Base-by-base conservation (phyloP, 2,329 filamentous ascomycete genomes). In the Cladosporium sp. region DNA sequence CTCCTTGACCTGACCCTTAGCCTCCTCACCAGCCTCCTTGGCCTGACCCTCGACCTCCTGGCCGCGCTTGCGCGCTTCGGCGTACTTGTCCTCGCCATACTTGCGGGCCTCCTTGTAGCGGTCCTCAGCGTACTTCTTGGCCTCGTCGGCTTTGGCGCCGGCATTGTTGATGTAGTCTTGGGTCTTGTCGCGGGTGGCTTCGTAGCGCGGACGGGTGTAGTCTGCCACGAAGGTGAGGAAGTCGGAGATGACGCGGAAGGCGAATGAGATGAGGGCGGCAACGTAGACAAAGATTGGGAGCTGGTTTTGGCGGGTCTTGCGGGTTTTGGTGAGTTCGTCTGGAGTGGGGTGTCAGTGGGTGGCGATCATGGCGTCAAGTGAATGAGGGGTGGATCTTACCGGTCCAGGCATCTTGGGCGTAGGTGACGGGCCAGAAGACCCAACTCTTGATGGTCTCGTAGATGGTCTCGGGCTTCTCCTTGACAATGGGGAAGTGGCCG, bases 401-500 rank as follows among this genome's bases (percentile, higher is more conserved):
- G 35, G 66, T 59, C 64, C 67, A 74, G 19, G 70, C 71, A 45
- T 61, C 61, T 45, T 65, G 58, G 44, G 70, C 44, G 63, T 74
- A 74, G 48, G 64, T 60, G 60, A 67, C 65, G 8, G 71, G 71
- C 61, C 85, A 87, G 60, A 86, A 86, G 58, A 83, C 83, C 63
- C 84, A 85, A 60, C 85, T 81, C 68, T 81, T 83, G 63, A 85
- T 80, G 0, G 79, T 81, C 61, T 86, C 80, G 35, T 86, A 75
- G 32, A 88, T 65, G 62, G 74, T 78, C 58, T 65, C 61, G 1
- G 77, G 80, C 62, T 80, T 74, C 62, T 80, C 75, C 71, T 78
- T 80, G 62, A 80, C 77, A 37, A 85, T 81, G n/a, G 81, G 80
- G 65, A 85, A 85, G 4, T 80, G 63, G 78, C 79, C 53, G 64